Percentiles rank a stretch among this genome's conserved stretches.
Conservation (phyloP, 2,329 filamentous ascomycete species). For the Colletotrichum noveboracense region DNA sequence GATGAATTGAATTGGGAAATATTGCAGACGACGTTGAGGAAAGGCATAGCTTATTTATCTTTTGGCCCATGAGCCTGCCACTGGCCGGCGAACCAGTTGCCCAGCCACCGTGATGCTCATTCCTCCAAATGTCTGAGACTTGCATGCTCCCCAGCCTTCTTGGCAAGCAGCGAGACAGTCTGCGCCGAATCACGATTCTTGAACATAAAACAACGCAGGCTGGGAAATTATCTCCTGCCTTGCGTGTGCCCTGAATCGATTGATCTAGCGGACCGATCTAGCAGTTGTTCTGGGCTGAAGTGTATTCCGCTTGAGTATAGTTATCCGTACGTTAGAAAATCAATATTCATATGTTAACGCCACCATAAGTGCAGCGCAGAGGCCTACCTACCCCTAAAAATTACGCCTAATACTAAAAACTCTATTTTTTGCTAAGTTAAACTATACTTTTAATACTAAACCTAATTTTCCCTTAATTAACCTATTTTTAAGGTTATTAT, state of each 20-base stretch:
- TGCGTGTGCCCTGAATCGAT: not conserved
- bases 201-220: not conserved
- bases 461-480: too few species aligned
- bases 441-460: too few species aligned
- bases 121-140: not conserved
- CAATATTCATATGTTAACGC: too few species aligned
- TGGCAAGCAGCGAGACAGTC: not conserved
- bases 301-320: not conserved
- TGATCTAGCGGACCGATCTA: not conserved
- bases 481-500: too few species aligned
- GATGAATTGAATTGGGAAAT: not conserved
- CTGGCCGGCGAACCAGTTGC: not conserved
- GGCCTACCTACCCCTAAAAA: too few species aligned
- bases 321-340: too few species aligned
- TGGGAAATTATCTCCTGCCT: not conserved
- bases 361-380: too few species aligned
- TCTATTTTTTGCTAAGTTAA: too few species aligned
- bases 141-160: not conserved
- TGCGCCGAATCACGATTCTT: accelerated
- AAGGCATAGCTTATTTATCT: not conserved
- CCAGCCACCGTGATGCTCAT: not conserved
- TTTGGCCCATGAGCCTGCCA: not conserved
- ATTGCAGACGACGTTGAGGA: not conserved
- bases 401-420: too few species aligned
- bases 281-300: not conserved